Evolutionary conservation across 352 stramenopile species (phyloP).

Genomic region (Thalassiosira allenii): DNA sequence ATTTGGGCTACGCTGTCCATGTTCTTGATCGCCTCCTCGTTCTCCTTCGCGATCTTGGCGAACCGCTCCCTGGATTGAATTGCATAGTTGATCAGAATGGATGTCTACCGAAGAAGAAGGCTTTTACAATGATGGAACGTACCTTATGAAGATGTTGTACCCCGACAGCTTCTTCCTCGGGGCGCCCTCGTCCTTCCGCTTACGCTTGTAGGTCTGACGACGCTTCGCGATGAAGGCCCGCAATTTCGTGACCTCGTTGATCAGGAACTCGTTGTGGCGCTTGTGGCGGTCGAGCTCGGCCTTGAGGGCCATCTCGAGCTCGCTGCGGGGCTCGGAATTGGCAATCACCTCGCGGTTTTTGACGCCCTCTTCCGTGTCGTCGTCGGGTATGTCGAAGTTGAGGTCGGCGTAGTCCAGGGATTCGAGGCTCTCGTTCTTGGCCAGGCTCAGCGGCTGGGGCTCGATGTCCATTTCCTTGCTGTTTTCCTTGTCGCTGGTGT

Average conservation of each 20-base stretch:
- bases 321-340: slow-evolving; percentile 36
- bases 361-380: slow-evolving; percentile 1
- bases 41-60: slow-evolving; percentile 74
- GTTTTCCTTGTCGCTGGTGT: too few species aligned
- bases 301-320: slow-evolving; percentile 65
- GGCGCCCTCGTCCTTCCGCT: slow-evolving; percentile 71
- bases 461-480: too few species aligned
- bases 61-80: too few species aligned
- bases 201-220: slow-evolving; percentile 82
- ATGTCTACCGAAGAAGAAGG: too few species aligned
- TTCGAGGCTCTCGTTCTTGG: too few species aligned
- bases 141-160: slow-evolving; percentile 84
- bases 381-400: background rate
- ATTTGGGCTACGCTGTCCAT: slow-evolving; percentile 61
- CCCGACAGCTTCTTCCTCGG: slow-evolving; percentile 70
- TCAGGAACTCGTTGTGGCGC: slow-evolving; percentile 55
- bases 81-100: too few species aligned
- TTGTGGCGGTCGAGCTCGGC: slow-evolving; percentile 58
- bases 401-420: slow-evolving; percentile 10
- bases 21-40: slow-evolving; percentile 75
- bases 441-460: too few species aligned
- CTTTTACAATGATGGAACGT: too few species aligned
- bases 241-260: slow-evolving; percentile 70
- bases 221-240: slow-evolving; percentile 77
- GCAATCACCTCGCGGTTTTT: slow-evolving; percentile 58